Conservation (phyloP, 441 rosid species). For the Heliophila coronopifolia region DNA sequence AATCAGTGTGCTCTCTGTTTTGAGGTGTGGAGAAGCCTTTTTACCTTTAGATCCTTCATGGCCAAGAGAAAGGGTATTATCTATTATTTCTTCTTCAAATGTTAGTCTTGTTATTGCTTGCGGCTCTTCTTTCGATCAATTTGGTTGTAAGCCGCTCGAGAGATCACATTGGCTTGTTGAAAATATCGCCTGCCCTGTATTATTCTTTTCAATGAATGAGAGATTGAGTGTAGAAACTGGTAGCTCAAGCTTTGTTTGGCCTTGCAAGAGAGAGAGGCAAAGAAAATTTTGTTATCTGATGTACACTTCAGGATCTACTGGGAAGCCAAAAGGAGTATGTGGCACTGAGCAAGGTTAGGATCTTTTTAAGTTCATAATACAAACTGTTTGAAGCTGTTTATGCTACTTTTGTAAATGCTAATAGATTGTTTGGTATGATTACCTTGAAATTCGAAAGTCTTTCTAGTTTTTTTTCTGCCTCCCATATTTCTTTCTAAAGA, state of each 20-base stretch:
- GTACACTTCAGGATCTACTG: slow-evolving; percentile 93
- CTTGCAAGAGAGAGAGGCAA: slow-evolving; percentile 41
- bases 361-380: not conserved
- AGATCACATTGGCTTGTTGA: slow-evolving; percentile 47
- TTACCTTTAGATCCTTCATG: slow-evolving; percentile 79
- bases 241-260: slow-evolving; percentile 35
- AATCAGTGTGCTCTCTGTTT: slow-evolving; percentile 61
- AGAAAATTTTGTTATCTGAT: slow-evolving; percentile 69
- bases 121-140: slow-evolving; percentile 37
- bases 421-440: not conserved
- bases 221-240: slow-evolving; percentile 10
- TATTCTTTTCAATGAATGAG: slow-evolving; percentile 48
- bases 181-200: slow-evolving; percentile 34
- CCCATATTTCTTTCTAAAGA: too few relatives aligned
- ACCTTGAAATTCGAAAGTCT: not conserved
- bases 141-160: slow-evolving; percentile 28
- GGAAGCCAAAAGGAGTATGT: slow-evolving; percentile 82
- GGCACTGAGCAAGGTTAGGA: slow-evolving; percentile 78
- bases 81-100: slow-evolving; percentile 43
- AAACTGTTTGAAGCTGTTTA: not conserved
- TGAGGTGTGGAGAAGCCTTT: slow-evolving; percentile 80
- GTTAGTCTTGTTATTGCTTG: slow-evolving; percentile 47
- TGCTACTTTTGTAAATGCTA: slow-evolving; percentile 6
- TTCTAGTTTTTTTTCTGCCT: not conserved
- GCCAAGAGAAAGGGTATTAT: slow-evolving; percentile 69